A percentile compares a stretch with the other conserved stretches of the same genome.
Conservation (phyloP, 352 stramenopile genomes). For the Pseudoperonospora humuli region DNA sequence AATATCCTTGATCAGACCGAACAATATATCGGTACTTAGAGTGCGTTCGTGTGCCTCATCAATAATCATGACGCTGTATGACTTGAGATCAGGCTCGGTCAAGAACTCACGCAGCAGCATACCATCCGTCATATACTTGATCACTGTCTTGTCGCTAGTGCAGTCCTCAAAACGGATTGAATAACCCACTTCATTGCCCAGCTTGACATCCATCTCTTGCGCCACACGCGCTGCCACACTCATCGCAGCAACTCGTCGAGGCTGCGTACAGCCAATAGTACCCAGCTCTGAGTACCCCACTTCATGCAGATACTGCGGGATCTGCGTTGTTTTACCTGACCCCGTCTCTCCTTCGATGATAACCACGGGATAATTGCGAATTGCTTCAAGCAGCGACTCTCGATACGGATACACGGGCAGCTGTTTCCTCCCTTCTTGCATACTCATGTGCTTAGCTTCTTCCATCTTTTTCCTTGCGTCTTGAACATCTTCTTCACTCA, state of each 20-base stretch:
- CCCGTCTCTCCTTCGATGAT: conserved; percentile 90
- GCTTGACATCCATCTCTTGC: conserved; percentile 96
- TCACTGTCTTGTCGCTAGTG: conserved; percentile 94
- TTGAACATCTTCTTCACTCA: conserved; percentile 75
- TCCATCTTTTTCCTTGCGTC: conserved; percentile 66
- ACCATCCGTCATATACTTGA: conserved; percentile 99
- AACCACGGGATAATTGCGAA: conserved; percentile 90
- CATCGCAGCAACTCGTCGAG: conserved; percentile 97
- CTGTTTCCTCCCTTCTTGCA: conserved; percentile 92
- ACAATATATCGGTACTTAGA: conserved; percentile 97
- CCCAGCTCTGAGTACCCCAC: conserved; percentile 96
- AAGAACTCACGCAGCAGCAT: conserved; percentile 99
- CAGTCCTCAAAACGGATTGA: conserved; percentile 99
- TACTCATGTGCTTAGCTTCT: conserved; percentile 87
- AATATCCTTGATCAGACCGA: conserved; percentile 99
- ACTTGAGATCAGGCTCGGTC: conserved; percentile 94
- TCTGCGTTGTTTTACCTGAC: conserved; percentile 98
- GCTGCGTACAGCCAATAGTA: conserved; percentile 93
- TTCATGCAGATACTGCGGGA: conserved; percentile 96
- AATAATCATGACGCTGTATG: conserved; percentile 98
- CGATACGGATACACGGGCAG: conserved; percentile 97
- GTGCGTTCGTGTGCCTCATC: conserved; percentile 99
- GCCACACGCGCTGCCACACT: conserved; percentile 97
- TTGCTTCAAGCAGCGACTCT: conserved; percentile 95
- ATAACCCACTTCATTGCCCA: conserved; percentile 97